Base-by-base conservation (phyloP, 2,329 filamentous ascomycete genomes). In the Talaromyces sp. region DNA sequence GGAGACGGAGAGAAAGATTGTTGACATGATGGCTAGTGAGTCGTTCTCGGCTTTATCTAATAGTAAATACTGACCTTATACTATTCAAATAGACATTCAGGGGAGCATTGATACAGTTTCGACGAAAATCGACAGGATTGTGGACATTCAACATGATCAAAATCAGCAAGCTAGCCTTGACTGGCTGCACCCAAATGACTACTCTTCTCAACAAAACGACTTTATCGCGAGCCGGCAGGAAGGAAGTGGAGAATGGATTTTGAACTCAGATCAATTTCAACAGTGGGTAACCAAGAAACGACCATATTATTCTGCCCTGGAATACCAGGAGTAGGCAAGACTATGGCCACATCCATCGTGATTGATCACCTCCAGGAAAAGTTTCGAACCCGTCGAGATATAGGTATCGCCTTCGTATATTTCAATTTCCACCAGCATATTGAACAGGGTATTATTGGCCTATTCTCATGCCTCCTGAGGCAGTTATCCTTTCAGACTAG, bases 271-370 rank as follows among this genome's bases (percentile, higher is more conserved):
- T 27, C 38, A 63, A 5, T 70, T 68, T 45, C 22, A 19, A 45
- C 25, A 62, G 45, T 71, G 69, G 69, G 22, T 22, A 25, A 38
- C 19, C 25, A 64, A 58, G 34, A 58, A 40, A 58, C 34, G 19
- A 2, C 34, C 8, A 40, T 53, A 77, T 76, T 2, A 76, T 81
- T 56, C 64, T 81, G 7, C 81, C 72, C 72, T 61, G 78, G 79
- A 11, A 75, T 76, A 62, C 75, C 79, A 22, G 79, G 78, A 1
- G 78, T 74, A 65, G 79, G 79, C 22, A 81, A 81, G 67, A 78
- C 77, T 0, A 74, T 81, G 0, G 67, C 80, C 13, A 76, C 73
- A 60, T 79, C 73, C 11, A 79, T 77, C 2, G 71, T 74, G 10
- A 77, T 80, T 61, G 73, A 78, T 47, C 62, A 74, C 43, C 61